These are phyloP conservation scores for Lophium mytilinum DNA, from an alignment of 495 filamentous ascomycete genomes.

Conservation along the genomic window DNA sequence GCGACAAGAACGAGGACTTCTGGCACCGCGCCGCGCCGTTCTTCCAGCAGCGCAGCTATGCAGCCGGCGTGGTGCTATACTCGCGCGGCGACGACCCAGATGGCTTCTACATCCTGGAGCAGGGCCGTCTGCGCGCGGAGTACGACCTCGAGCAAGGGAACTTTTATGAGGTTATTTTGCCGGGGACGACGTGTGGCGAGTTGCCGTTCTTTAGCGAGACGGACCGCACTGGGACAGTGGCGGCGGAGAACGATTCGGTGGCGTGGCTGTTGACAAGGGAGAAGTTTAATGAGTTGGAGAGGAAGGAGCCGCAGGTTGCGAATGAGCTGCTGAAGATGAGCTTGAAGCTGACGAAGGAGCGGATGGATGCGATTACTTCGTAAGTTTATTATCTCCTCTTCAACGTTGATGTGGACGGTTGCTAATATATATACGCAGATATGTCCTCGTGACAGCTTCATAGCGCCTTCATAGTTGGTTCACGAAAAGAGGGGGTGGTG, in stretches of 20 bases:
- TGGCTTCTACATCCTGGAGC: constrained; percentile 87
- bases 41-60: constrained; percentile 58
- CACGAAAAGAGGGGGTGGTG: too few species aligned
- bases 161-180: constrained; percentile 85
- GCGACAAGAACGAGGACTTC: constrained; percentile 80
- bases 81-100: constrained; percentile 42
- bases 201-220: constrained; percentile 92
- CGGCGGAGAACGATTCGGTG: constrained; percentile 70
- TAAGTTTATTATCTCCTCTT: constrained; percentile 2
- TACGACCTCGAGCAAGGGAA: constrained; percentile 85
- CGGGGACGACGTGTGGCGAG: constrained; percentile 91
- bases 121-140: constrained; percentile 78
- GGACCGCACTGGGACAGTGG: constrained; percentile 73
- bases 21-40: constrained; percentile 73
- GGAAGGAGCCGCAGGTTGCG: constrained; percentile 63
- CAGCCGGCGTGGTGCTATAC: constrained; percentile 66
- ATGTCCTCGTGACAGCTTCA: neutral
- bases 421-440: neutral
- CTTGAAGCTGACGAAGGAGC: constrained; percentile 79
- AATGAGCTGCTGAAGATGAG: constrained; percentile 75
- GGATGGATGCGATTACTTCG: constrained; percentile 78
- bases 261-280: constrained; percentile 69
- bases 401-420: neutral
- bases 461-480: neutral
- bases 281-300: constrained; percentile 63